Percentiles rank a stretch among this genome's conserved stretches.
Evolutionary conservation across 108 stramenopile genomes (phyloP).

Genomic region (Nitzschia sp.): DNA sequence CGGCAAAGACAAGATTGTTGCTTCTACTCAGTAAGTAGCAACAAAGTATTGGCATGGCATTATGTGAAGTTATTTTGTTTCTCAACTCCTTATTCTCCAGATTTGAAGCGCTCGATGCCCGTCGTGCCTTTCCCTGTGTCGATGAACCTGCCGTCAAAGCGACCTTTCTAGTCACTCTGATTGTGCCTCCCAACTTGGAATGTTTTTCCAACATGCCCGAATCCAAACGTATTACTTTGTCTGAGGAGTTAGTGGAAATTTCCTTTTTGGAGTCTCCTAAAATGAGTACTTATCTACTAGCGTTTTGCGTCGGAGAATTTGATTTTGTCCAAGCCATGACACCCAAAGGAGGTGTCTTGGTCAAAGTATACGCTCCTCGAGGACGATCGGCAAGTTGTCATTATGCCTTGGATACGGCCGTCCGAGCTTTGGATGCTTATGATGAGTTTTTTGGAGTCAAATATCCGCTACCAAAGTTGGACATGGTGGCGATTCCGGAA

Average conservation of each 20-base stretch:
- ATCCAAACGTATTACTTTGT: slow-evolving; percentile 44
- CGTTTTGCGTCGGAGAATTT: slow-evolving; percentile 93
- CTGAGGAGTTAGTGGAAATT: slow-evolving; percentile 50
- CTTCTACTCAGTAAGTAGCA: slow-evolving; percentile 96
- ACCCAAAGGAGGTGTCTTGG: slow-evolving; percentile 70
- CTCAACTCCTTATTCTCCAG: too few species aligned
- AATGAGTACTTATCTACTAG: slow-evolving; percentile 95
- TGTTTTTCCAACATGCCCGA: slow-evolving; percentile 98
- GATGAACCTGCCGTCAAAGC: slow-evolving; percentile 98
- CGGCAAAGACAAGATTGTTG: slow-evolving; percentile 86
- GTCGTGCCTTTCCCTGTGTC: slow-evolving; percentile 95
- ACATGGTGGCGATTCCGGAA: slow-evolving; percentile 95
- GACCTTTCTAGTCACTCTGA: slow-evolving; percentile 81
- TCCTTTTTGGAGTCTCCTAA: slow-evolving; percentile 82
- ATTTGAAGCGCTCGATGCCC: slow-evolving; percentile 96
- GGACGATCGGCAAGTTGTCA: slow-evolving; percentile 81
- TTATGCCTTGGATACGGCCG: slow-evolving; percentile 89
- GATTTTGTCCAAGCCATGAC: slow-evolving; percentile 77
- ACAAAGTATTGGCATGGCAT: too few species aligned
- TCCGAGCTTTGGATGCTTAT: slow-evolving; percentile 81
- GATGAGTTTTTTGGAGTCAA: slow-evolving; percentile 82
- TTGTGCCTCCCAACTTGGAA: slow-evolving; percentile 74
- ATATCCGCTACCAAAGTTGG: slow-evolving; percentile 97
- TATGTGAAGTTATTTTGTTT: too few species aligned
- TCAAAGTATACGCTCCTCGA: slow-evolving; percentile 92